These are phyloP conservation scores for Theileria annulata DNA, from an alignment of 169 alveolate genomes.

Conservation along the genomic window DNA sequence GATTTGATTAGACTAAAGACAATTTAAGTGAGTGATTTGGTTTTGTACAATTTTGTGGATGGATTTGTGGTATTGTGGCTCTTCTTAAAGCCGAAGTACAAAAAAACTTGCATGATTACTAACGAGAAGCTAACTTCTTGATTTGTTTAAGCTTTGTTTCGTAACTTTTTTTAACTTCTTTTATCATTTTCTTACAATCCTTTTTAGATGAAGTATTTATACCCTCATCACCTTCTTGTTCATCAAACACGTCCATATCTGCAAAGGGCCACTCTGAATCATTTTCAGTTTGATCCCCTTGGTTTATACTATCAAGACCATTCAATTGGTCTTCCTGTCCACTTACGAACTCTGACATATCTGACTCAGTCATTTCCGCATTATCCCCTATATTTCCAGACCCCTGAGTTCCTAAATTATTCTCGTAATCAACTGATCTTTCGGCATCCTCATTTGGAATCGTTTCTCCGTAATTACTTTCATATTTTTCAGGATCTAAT, in stretches of 20 bases:
- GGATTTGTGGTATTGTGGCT: constrained; percentile 61
- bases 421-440: not conserved
- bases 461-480: not conserved
- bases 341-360: no score
- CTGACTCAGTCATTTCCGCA: no score
- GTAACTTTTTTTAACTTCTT: not conserved
- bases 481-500: not conserved
- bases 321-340: no score
- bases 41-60: constrained; percentile 23
- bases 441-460: not conserved
- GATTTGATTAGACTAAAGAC: constrained; percentile 42
- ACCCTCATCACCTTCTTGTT: no score
- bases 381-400: not conserved
- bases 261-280: not conserved
- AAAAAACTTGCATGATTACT: constrained; percentile 25
- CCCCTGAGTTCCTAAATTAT: not conserved
- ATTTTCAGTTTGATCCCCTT: not conserved
- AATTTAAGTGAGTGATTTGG: constrained; percentile 36
- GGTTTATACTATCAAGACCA: no score
- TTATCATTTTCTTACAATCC: not conserved
- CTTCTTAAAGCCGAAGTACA: constrained; percentile 20
- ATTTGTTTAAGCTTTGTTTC: not conserved
- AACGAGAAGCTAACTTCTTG: constrained; percentile 4
- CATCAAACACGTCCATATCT: not conserved
- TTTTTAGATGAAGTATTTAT: not conserved